Percentiles rank a stretch among this genome's conserved stretches.
Conservation (phyloP, 75 land plant species). For the Cunninghamia lanceolata region DNA sequence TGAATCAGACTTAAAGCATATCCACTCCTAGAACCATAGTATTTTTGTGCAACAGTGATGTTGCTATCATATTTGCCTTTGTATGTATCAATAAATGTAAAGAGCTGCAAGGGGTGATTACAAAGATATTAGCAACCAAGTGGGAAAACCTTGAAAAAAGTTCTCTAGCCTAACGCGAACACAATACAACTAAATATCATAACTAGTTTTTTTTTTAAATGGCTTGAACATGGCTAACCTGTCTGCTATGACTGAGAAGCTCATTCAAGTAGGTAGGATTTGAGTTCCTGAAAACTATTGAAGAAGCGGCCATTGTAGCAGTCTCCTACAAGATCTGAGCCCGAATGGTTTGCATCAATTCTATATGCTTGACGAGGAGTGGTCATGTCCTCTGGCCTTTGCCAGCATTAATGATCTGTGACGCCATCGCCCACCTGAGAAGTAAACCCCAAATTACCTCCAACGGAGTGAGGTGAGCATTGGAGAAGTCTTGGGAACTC, state of each 20-base stretch:
- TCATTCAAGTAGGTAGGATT: constrained; percentile 33
- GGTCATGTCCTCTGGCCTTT: constrained; percentile 70
- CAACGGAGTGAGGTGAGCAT: constrained; percentile 52
- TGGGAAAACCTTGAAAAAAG: constrained; percentile 21
- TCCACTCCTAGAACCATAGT: constrained; percentile 58
- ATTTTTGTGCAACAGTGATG: constrained; percentile 46
- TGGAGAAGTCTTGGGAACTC: constrained; percentile 46
- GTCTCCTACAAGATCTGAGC: constrained; percentile 76
- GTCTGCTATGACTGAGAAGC: constrained; percentile 43
- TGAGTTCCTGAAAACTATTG: constrained; percentile 46
- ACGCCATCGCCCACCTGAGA: constrained; percentile 58
- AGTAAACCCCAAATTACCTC: constrained; percentile 36
- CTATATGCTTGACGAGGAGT: constrained; percentile 48
- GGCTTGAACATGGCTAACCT: constrained; percentile 17
- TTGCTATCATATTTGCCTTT: constrained; percentile 51
- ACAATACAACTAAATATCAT: neutral
- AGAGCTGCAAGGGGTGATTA: constrained; percentile 41
- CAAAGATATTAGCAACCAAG: constrained; percentile 14
- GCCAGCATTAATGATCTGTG: constrained; percentile 61
- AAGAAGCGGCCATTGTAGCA: constrained; percentile 67
- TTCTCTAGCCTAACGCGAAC: no score
- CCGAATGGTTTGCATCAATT: constrained; percentile 40
- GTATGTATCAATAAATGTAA: constrained; percentile 53
- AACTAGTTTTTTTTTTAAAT: neutral
- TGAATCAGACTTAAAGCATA: constrained; percentile 32